A percentile compares a stretch with the other conserved stretches of the same genome.
Evolutionary conservation across 2,329 filamentous ascomycete species (phyloP).

Genomic region (Fusarium cyanostomum): DNA sequence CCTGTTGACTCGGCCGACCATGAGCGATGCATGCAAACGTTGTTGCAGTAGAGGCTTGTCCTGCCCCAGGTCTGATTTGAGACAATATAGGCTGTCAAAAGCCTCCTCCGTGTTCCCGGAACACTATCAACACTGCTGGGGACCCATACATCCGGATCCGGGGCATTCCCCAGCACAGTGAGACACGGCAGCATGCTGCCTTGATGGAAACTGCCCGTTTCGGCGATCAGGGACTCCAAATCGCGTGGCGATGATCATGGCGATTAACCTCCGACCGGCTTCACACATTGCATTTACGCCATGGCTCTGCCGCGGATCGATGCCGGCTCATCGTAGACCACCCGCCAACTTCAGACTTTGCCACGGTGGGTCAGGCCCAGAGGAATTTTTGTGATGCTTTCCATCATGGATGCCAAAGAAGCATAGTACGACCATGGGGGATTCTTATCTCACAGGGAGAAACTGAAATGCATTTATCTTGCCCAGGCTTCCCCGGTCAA

Average conservation of each 20-base stretch:
- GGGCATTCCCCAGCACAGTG: neutral
- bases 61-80: neutral
- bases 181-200: conserved; percentile 1
- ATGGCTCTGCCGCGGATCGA: conserved; percentile 9
- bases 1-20: conserved; percentile 18
- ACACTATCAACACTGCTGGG: neutral
- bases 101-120: neutral
- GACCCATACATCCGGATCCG: neutral
- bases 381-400: conserved; percentile 6
- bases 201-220: neutral
- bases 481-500: neutral
- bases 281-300: conserved; percentile 14
- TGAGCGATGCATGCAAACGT: conserved; percentile 7
- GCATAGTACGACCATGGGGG: conserved; percentile 4
- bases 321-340: conserved; percentile 9
- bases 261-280: conserved; percentile 23
- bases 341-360: conserved; percentile 25
- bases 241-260: neutral
- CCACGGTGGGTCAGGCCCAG: conserved; percentile 14
- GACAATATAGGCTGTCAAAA: neutral
- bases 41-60: neutral
- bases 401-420: too few relatives aligned
- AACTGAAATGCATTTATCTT: conserved; percentile 26
- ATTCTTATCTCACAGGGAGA: neutral
- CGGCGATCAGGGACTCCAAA: conserved; percentile 19